A percentile compares a stretch with the other conserved stretches of the same genome.
phyloP scores from a whole-genome alignment of 768 basidiomycete genomes.

The Mrakia frigida region DNA sequence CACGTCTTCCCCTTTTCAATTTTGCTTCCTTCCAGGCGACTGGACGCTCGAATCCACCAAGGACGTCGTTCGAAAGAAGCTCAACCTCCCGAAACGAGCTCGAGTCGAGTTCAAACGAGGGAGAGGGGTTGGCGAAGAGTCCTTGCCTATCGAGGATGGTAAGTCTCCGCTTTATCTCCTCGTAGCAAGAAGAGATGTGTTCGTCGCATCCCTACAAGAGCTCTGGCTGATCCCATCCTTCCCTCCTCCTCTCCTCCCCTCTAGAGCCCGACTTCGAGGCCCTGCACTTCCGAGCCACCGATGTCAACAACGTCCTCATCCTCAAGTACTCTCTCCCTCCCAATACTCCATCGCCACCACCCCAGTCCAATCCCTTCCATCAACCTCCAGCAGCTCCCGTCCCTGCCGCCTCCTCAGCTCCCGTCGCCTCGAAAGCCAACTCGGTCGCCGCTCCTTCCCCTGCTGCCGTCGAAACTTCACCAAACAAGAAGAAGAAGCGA shows the following conservation, averaged over 20 bases:
- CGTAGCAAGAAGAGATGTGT: too few relatives aligned
- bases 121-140: not conserved
- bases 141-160: not conserved
- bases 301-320: not conserved
- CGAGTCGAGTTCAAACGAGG: not conserved
- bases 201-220: too few relatives aligned
- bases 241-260: not conserved
- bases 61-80: not conserved
- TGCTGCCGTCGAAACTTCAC: too few relatives aligned
- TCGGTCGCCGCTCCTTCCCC: not conserved
- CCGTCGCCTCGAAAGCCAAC: not conserved
- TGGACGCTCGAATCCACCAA: not conserved
- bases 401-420: not conserved
- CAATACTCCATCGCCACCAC: not conserved
- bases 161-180: too few relatives aligned
- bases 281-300: not conserved
- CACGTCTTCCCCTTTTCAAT: not conserved
- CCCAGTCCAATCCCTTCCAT: not conserved
- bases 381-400: not conserved
- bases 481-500: not conserved
- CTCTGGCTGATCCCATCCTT: not conserved
- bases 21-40: not conserved
- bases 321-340: not conserved
- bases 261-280: not conserved
- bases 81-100: not conserved